Evolutionary conservation across 192 early-diverging fungal species (phyloP), one percentile per base, ranked within the genome.

Genomic region (Coemansia sp.): DNA sequence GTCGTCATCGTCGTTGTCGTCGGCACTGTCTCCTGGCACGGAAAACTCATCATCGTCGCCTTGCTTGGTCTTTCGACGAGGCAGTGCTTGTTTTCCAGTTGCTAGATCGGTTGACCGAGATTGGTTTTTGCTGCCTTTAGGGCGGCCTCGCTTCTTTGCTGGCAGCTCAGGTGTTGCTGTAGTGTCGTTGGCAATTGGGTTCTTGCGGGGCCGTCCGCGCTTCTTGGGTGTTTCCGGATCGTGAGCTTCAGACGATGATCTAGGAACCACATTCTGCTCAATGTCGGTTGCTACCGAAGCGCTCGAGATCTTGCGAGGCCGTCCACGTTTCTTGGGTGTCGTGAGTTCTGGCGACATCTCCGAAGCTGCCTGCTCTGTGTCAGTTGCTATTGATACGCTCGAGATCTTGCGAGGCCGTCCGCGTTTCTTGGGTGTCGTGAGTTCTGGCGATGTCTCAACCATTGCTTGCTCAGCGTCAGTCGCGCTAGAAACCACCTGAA

Each of bases 161-260:
- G 21, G 5, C 9, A 12, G 6, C 25, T 54, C 43, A 3, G 11
- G 19, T 47, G 58, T n/a, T 25, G 37, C 14, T 6, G 4, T 29
- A 35, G 41, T 45, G 41, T n/a, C 41, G 5, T 45, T n/a, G 15
- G 41, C 15, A n/a, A 12, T 45, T 21, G 38, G 37, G 19, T 38
- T 12, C 23, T 61, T 61, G 47, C 45, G 60, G 11, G 60, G 27
- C 43, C 47, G 43, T 4, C 47, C 60, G 60, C 27, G 60, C 48
- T 50, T 61, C 3, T 21, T 29, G 3, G 60, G 45, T 11, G 25
- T 45, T 14, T 45, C 15, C 41, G 41, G 14, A 12, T 45, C 41
- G 8, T 45, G 41, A 45, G 41, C 15, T 12, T 35, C 32, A 35
- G 6, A 35, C 8, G 32, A 35, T 35, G 32, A 35, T 35, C 32